Base-by-base conservation (phyloP, 768 basidiomycete genomes). In the Suillus variegatus region DNA sequence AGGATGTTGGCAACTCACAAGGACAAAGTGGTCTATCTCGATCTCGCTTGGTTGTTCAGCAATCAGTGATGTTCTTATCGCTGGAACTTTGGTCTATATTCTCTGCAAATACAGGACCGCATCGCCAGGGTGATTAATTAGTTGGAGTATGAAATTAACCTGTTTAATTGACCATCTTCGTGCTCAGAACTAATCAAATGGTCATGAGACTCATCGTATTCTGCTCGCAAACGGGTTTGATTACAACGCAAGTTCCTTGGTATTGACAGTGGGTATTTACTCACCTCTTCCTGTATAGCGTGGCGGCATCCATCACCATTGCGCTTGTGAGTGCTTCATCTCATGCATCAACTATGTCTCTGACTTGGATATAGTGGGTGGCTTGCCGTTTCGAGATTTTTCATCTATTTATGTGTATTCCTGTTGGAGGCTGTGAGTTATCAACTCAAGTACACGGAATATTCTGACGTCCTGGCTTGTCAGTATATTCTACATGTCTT, bases 401-500 rank as follows among this genome's bases (percentile, higher is more conserved):
- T 3, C 74, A 75, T 66, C 16, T 75, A 0, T 4, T 61, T 0
- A 75, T 75, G 74, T 13, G 52, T 60, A 71, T 77, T 65, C 74
- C 74, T 20, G 28, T 67, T 55, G 71, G 75, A 55, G 60, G 69
- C 2, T 60, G 74, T 75, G n/a, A 68, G 44, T n/a, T 6, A 6
- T 18, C 51, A 28, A 25, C 13, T 36, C 5, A 1, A 32, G 41
- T 32, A 28, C 7, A 40, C 13, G 16, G 7, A 40, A 49, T 32
- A 14, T 35, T 51, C 36, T 54, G 43, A 52, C 28, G 3, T 20
- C 36, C 38, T 40, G 49, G 6, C 3, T 13, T 56, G 13, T 36
- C 7, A 75, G 74, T 77, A 49, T 75, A 75, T 69, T 69, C 72
- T 35, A 22, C 28, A 51, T 75, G 75, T 36, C 62, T 75, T 2